Conservation (phyloP, 306 rosid genomes). For the Pyrus betulifolia region DNA sequence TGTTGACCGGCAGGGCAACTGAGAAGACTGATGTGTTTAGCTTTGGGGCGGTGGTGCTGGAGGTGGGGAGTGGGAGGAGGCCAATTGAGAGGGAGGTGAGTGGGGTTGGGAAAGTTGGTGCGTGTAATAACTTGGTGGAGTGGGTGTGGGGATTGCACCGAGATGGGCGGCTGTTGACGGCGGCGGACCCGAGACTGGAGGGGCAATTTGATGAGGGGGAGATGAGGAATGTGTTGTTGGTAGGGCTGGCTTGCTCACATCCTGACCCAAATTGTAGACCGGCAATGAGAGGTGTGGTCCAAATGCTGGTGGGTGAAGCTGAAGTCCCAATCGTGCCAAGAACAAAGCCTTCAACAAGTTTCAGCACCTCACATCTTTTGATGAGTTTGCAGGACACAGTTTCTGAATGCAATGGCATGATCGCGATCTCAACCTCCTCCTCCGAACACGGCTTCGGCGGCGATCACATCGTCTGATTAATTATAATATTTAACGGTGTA, state of each 20-base stretch:
- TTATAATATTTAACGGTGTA: not conserved
- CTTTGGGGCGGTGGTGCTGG: conserved; percentile 90
- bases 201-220: conserved; percentile 60
- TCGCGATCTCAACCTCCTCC: conserved; percentile 64
- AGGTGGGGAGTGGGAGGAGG: conserved; percentile 85
- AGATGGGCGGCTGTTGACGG: conserved; percentile 61
- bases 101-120: conserved; percentile 47
- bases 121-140: conserved; percentile 71
- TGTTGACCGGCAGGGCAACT: conserved; percentile 76
- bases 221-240: conserved; percentile 56
- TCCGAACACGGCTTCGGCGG: conserved; percentile 54
- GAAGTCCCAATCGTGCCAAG: conserved; percentile 78
- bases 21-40: conserved; percentile 95
- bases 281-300: conserved; percentile 76
- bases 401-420: conserved; percentile 73
- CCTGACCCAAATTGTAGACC: conserved; percentile 76
- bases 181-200: conserved; percentile 57
- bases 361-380: conserved; percentile 66
- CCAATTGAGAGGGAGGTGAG: conserved; percentile 70
- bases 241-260: conserved; percentile 83
- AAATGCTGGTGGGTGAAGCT: conserved; percentile 83
- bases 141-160: conserved; percentile 93
- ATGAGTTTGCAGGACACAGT: conserved; percentile 78
- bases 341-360: conserved; percentile 57
- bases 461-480: conserved; percentile 40